Base-by-base conservation (phyloP, 31 red algal genomes). In the Asparagopsis taxiformis region DNA sequence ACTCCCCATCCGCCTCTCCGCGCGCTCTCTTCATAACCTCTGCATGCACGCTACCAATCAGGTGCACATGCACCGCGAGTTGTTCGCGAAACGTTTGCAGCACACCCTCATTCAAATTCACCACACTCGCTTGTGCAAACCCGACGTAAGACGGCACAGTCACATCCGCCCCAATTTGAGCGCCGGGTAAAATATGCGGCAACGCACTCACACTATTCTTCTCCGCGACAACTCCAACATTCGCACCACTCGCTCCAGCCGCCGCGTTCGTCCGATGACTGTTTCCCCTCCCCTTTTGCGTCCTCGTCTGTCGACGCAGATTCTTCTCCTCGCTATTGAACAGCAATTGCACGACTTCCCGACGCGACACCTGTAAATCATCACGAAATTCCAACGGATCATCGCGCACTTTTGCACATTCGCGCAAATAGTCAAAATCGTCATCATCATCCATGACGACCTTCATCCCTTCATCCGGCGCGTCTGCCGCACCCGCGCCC, bases 371-470 rank as follows among this genome's bases (percentile, higher is more conserved):
- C 5, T 55, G 63, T 21, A 79, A 56, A 51, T 88, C 84, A 65
- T 88, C 66, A 31, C 84, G 72, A 55, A 63, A 88, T 67, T 88
- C 84, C 29, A 88, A 39, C 7, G 84, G 84, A 35, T 88, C 84
- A 26, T 88, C 84, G 30, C 35, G 74, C 22, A 73, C 84, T 22
- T 54, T 57, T 13, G 84, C 84, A 16, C 73, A 68, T 58, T 78
- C 84, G 2, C 74, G 73, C 66, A 88, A 58, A 65, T 88, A 88
- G 54, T 88, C 84, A 59, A 88, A 88, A 21, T 88, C 84, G 49
- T 79, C 72, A 35, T 88, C 84, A 54, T 88, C 84, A 41, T 88
- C 84, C 3, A 84, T 51, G 23, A 59, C 43, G 10, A 52, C 22
- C 43, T 46, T 70, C 15, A 70, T 33, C 16, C 30, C 1, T 2